phyloP scores from a whole-genome alignment of 148 eudicot species.

The Camellia japonica region DNA sequence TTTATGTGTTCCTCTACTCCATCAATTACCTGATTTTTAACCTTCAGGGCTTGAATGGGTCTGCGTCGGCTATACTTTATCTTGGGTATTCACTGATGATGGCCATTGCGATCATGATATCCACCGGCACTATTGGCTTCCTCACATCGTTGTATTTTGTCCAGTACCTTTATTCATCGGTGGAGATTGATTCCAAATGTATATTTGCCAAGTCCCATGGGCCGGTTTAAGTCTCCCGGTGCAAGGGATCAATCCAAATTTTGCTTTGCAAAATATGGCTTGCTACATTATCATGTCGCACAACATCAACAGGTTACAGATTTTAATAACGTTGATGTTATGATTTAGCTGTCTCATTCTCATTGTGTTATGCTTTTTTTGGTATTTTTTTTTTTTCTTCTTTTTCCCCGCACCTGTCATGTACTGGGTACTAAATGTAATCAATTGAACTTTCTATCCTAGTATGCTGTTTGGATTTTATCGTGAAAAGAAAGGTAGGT shows the following conservation, averaged over 20 bases:
- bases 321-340: not conserved
- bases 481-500: not conserved
- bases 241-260: constrained; percentile 8
- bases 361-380: not conserved
- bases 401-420: not conserved
- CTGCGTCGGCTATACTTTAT: constrained; percentile 55
- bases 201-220: not conserved
- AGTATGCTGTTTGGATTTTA: not conserved
- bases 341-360: constrained; percentile 6
- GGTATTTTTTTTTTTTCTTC: too few relatives aligned
- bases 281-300: constrained; percentile 4
- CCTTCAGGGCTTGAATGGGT: constrained; percentile 55
- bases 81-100: constrained; percentile 62
- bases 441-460: constrained; percentile 1
- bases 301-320: not conserved
- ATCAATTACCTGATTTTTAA: constrained; percentile 58
- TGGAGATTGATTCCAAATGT: constrained; percentile 45
- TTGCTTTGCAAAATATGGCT: not conserved
- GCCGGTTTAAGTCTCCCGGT: not conserved
- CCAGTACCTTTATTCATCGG: constrained; percentile 62
- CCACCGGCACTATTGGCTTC: constrained; percentile 67
- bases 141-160: constrained; percentile 54
- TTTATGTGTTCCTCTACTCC: constrained; percentile 68
- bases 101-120: constrained; percentile 56
- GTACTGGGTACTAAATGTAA: constrained; percentile 10